Evolutionary conservation across 2,329 filamentous ascomycete species (phyloP).

Genomic region (Aurifilum marmelostoma): DNA sequence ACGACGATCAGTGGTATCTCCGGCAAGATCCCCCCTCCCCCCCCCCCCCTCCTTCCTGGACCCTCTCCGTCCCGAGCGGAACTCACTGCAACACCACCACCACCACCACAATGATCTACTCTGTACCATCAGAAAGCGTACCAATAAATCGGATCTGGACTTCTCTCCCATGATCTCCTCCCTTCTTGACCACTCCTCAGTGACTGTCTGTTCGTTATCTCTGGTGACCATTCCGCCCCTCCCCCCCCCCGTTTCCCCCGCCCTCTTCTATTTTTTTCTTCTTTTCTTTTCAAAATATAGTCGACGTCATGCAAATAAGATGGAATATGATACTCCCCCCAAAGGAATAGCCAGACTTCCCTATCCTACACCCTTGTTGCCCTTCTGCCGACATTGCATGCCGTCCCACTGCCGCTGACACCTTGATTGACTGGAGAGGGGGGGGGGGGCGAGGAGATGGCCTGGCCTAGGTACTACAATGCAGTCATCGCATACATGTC

Average conservation of each 20-base stretch:
- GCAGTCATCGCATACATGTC: background rate
- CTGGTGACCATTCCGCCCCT: background rate
- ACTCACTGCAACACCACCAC: background rate
- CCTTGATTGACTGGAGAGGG: no score
- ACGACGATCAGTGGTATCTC: background rate
- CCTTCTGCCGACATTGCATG: background rate
- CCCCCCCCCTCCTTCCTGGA: background rate
- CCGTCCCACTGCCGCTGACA: background rate
- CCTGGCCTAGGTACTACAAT: background rate
- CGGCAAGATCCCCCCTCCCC: background rate
- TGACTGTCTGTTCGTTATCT: background rate
- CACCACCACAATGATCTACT: background rate
- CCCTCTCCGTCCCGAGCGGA: background rate
- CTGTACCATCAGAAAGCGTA: background rate
- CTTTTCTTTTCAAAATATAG: background rate
- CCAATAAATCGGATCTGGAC: background rate
- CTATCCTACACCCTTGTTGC: background rate
- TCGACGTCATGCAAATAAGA: background rate
- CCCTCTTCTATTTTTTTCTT: background rate
- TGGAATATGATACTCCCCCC: background rate
- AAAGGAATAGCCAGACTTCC: background rate
- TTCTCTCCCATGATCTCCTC: background rate
- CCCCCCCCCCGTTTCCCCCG: no score
- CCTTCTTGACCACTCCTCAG: background rate
- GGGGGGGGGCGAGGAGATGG: background rate